Conservation (phyloP, 257 asterid species). For the Echium plantagineum region DNA sequence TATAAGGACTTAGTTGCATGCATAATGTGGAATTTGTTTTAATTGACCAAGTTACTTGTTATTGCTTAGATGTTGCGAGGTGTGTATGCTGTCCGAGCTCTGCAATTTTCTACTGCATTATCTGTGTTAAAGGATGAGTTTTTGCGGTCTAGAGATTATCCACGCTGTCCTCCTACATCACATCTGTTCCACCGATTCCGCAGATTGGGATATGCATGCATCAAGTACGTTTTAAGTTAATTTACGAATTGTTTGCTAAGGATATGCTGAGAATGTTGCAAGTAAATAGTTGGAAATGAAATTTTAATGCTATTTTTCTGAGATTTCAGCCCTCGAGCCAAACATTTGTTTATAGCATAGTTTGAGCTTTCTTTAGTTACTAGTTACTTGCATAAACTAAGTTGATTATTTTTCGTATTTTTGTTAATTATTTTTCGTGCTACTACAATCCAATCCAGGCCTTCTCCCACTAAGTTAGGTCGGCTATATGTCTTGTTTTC, state of each 20-base stretch:
- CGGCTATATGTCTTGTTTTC: no score
- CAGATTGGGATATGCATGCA: slow-evolving; percentile 92
- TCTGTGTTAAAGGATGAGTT: slow-evolving; percentile 92
- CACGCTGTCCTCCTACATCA: slow-evolving; percentile 94
- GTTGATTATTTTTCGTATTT: background rate
- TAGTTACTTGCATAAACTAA: background rate
- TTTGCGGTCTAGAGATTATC: slow-evolving; percentile 96
- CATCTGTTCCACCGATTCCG: slow-evolving; percentile 98
- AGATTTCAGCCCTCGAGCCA: background rate
- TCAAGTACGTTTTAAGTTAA: slow-evolving; percentile 41
- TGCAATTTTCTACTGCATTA: slow-evolving; percentile 95
- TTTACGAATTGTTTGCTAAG: background rate
- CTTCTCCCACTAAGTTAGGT: no score
- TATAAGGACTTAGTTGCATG: slow-evolving; percentile 1
- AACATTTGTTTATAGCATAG: background rate
- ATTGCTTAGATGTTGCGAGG: slow-evolving; percentile 76
- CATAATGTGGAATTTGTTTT: slow-evolving; percentile 2
- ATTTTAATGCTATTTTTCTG: no score
- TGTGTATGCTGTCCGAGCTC: slow-evolving; percentile 83
- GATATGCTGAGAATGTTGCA: background rate
- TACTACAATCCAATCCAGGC: background rate
- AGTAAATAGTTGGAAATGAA: background rate
- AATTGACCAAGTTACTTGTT: slow-evolving; percentile 13
- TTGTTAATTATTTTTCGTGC: background rate
- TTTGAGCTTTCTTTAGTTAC: background rate